Base-by-base conservation (phyloP, 1,284 basidiomycete species). In the Peniophora sp. region DNA sequence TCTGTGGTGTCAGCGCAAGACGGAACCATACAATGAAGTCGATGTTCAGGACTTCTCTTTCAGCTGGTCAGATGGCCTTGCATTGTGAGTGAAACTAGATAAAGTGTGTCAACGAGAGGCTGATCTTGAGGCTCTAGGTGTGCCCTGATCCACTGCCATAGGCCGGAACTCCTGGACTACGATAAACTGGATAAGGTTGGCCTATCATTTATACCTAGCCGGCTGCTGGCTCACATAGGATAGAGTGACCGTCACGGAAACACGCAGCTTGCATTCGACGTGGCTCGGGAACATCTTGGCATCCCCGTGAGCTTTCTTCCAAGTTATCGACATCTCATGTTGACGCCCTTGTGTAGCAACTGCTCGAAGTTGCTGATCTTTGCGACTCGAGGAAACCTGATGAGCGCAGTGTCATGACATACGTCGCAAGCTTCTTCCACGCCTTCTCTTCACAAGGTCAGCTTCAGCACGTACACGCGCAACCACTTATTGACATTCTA, bases 1-100 rank as follows among this genome's bases (percentile, higher is more conserved):
- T 2, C 78, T 99, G 1, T 99, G 96, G 96, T 97, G 95, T 72
- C 96, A 98, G 64, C 83, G 96, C 51, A 97, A 97, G 70, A 99
- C 97, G 1, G 82, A 81, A 25, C 84, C 86, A 0, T 98, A 99
- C 70, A 81, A 84, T 53, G 91, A 95, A 59, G 95, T 98, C 17
- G 72, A 97, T 50, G 92, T 99, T 8, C 83, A 91, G 69, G 92
- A 98, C 65, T 99, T 99, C 65, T 91, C 91, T 16, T 67, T 80
- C 41, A 94, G 91, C 63, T 99, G 92, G 87, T 86, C 87, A 43
- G 92, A 97, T 65, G 96, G 96, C 39, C 81, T 98, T 53, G 96
- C 96, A 45, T 74, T 99, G 92, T 95, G 69, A 63, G 86, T 76
- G 47, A n/a, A n/a, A n/a, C n/a, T n/a, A n/a, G n/a, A n/a, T n/a